A percentile compares a stretch with the other conserved stretches of the same genome.
These are phyloP conservation scores for Cryptococcus sp. DNA, from an alignment of 1,284 basidiomycete genomes.

Conservation along the genomic window DNA sequence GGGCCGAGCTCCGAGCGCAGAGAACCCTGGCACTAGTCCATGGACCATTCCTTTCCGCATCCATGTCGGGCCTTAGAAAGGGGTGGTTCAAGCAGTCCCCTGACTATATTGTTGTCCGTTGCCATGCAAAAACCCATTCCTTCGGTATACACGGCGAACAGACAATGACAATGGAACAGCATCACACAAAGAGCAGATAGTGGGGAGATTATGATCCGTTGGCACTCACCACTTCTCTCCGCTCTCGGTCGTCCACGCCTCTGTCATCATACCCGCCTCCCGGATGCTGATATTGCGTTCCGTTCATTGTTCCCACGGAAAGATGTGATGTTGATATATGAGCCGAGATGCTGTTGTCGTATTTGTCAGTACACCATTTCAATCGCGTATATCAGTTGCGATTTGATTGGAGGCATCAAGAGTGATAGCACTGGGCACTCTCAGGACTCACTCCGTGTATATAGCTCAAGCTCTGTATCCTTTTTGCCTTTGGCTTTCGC, in stretches of 20 bases:
- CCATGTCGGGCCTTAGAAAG: background rate
- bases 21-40: no score
- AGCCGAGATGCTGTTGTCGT: no score
- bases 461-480: no score
- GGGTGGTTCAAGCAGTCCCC: no score
- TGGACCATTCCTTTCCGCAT: background rate
- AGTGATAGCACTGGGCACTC: no score
- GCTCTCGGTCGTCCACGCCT: slow-evolving; percentile 11
- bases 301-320: slow-evolving; percentile 7
- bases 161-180: background rate
- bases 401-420: no score
- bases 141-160: background rate
- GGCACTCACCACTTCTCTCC: slow-evolving; percentile 21
- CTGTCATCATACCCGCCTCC: slow-evolving; percentile 11
- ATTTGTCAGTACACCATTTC: no score
- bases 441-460: no score
- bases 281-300: slow-evolving; percentile 8
- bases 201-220: background rate
- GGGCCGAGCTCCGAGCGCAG: no score
- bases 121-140: background rate
- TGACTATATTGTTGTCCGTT: no score
- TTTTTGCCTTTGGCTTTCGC: no score
- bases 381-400: no score
- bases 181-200: background rate
- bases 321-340: background rate